Conservation (phyloP, 2,329 filamentous ascomycete genomes). For the Fusarium nurragi region DNA sequence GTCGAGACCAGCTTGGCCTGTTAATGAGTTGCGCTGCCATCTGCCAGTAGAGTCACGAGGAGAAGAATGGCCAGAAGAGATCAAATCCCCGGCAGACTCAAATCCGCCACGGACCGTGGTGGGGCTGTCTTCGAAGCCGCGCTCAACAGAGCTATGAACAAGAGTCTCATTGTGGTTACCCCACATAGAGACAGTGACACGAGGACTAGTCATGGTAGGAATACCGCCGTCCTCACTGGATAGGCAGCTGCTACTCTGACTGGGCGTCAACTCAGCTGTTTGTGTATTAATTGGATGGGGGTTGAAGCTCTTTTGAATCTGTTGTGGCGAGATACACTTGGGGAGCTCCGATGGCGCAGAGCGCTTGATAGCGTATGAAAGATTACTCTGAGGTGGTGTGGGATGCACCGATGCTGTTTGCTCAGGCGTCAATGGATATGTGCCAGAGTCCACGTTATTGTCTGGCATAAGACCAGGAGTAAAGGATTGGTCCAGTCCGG, state of each 20-base stretch:
- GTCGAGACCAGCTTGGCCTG: conserved; percentile 58
- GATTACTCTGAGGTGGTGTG: conserved; percentile 53
- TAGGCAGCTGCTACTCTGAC: conserved; percentile 58
- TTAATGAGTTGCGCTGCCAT: conserved; percentile 53
- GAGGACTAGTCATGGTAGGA: conserved; percentile 60
- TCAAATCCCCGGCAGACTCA: conserved; percentile 54
- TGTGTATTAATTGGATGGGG: conserved; percentile 45
- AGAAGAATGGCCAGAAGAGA: conserved; percentile 42
- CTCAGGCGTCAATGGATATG: conserved; percentile 62
- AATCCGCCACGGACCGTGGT: conserved; percentile 50
- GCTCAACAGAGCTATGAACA: conserved; percentile 53
- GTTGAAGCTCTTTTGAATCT: conserved; percentile 54
- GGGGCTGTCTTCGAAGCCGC: conserved; percentile 52
- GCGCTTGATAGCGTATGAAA: conserved; percentile 41
- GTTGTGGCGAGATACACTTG: conserved; percentile 54
- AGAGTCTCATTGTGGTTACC: conserved; percentile 54
- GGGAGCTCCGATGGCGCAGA: conserved; percentile 41
- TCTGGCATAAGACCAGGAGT: conserved; percentile 26
- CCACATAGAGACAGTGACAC: conserved; percentile 67
- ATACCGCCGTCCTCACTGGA: conserved; percentile 61
- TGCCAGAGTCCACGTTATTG: conserved; percentile 41
- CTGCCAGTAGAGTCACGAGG: conserved; percentile 53
- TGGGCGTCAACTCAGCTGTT: conserved; percentile 58
- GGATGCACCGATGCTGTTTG: conserved; percentile 60
- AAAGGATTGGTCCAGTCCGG: conserved; percentile 37